Evolutionary conservation across 177 flowering plant species (phyloP).

Genomic region (Tripterygium wilfordii): DNA sequence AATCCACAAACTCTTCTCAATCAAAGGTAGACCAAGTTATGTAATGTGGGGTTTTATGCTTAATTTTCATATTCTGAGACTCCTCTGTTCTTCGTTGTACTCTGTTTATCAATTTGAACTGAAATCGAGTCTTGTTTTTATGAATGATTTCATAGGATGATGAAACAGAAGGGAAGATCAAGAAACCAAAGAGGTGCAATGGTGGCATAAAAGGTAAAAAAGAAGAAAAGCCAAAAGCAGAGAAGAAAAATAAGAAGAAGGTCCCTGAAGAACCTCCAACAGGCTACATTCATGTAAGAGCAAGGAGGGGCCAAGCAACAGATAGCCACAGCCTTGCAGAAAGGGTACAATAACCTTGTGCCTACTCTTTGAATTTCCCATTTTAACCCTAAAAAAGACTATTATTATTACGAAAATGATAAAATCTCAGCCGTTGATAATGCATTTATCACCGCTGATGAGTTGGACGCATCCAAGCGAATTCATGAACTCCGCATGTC

Average conservation of each 20-base stretch:
- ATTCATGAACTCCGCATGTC: too few relatives aligned
- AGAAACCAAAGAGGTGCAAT: conserved; percentile 37
- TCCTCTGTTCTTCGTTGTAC: too few relatives aligned
- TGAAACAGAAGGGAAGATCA: conserved; percentile 24
- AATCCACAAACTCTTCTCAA: conserved; percentile 24
- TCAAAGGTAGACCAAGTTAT: conserved; percentile 30
- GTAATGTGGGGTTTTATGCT: neutral
- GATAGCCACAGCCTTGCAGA: conserved; percentile 79
- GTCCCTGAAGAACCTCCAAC: conserved; percentile 27
- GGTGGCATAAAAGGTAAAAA: conserved; percentile 10
- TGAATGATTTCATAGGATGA: conserved; percentile 12
- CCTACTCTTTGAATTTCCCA: too few relatives aligned
- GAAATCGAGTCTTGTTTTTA: too few relatives aligned
- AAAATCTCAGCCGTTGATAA: too few relatives aligned
- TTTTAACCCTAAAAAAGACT: too few relatives aligned
- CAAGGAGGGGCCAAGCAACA: conserved; percentile 76
- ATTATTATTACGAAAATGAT: too few relatives aligned
- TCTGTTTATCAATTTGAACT: too few relatives aligned
- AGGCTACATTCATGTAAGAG: conserved; percentile 67
- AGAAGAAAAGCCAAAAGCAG: conserved; percentile 7
- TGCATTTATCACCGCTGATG: too few relatives aligned
- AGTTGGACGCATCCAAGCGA: too few relatives aligned
- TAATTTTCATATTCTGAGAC: too few relatives aligned
- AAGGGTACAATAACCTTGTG: too few relatives aligned
- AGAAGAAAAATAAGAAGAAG: conserved; percentile 20